phyloP scores from a whole-genome alignment of 305 asterid species.

The Plantago lanceolata region DNA sequence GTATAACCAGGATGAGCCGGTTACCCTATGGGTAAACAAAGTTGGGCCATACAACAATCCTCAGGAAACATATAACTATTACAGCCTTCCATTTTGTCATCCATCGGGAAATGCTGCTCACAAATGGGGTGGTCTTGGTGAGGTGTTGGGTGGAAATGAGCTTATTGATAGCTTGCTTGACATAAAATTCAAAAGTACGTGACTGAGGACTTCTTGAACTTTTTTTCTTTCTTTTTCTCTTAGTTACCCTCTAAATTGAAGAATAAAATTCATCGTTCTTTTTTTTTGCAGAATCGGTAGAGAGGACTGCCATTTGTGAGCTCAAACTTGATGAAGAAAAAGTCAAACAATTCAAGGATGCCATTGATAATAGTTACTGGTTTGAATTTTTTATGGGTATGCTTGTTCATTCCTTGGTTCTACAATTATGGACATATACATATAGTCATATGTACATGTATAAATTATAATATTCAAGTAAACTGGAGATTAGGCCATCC shows the following conservation, averaged over 20 bases:
- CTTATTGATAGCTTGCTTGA: conserved; percentile 59
- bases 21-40: conserved; percentile 61
- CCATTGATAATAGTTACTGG: conserved; percentile 59
- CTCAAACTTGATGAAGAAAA: conserved; percentile 52
- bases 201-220: conserved; percentile 27
- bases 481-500: background rate
- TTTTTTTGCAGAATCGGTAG: conserved; percentile 45
- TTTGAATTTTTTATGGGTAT: conserved; percentile 65
- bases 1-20: conserved; percentile 51
- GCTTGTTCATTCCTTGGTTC: conserved; percentile 14
- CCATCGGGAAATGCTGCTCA: conserved; percentile 45
- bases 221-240: conserved; percentile 3
- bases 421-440: conserved; percentile 9
- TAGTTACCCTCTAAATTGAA: conserved; percentile 11
- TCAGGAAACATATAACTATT: conserved; percentile 64
- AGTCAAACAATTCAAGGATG: conserved; percentile 61
- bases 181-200: conserved; percentile 50
- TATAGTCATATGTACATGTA: background rate
- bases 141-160: conserved; percentile 70
- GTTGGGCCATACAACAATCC: conserved; percentile 69
- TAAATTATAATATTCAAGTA: background rate
- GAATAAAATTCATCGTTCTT: conserved; percentile 20
- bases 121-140: conserved; percentile 75
- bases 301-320: conserved; percentile 42
- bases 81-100: conserved; percentile 65